These are phyloP conservation scores for Diaporthe citriasiana DNA, from an alignment of 2,329 filamentous ascomycete species.

Conservation along the genomic window DNA sequence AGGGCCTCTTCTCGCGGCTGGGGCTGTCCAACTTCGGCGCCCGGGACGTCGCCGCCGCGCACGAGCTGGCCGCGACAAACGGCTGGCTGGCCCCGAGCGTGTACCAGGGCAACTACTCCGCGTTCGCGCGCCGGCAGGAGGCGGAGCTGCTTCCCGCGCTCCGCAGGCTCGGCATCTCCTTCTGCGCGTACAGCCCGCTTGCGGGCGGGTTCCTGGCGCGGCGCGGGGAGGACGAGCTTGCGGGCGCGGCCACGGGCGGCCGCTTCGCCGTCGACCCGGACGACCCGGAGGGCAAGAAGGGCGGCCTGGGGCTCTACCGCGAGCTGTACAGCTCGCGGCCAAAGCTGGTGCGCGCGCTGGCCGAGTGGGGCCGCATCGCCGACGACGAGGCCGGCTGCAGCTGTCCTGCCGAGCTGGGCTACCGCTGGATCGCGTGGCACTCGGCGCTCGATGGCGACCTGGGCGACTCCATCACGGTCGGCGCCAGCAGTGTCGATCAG, in stretches of 20 bases:
- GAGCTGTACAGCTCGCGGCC: slow-evolving; percentile 3
- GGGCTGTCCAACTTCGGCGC: slow-evolving; percentile 1
- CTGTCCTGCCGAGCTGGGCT: neutral
- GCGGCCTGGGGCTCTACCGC: slow-evolving; percentile 1
- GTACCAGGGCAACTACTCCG: slow-evolving; percentile 1
- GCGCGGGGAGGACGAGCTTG: neutral
- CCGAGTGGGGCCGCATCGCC: slow-evolving; percentile 6
- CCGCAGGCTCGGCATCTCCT: slow-evolving; percentile 1
- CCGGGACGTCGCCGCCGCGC: neutral
- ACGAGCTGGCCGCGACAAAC: slow-evolving; percentile 2
- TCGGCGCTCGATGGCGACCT: neutral
- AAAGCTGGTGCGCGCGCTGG: neutral
- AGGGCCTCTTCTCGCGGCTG: neutral
- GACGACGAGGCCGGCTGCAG: slow-evolving; percentile 9
- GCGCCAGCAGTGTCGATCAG: neutral
- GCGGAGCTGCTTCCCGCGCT: neutral
- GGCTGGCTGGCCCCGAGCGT: slow-evolving; percentile 7
- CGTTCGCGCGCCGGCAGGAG: slow-evolving; percentile 6
- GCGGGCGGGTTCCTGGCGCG: neutral
- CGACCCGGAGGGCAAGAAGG: neutral
- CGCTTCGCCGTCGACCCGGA: neutral
- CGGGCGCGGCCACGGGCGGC: neutral
- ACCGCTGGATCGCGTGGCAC: slow-evolving; percentile 3
- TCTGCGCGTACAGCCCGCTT: neutral
- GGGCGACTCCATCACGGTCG: neutral